These are phyloP conservation scores for Exsudoporus floridanus DNA, from an alignment of 1,284 basidiomycete species.

Conservation along the genomic window DNA sequence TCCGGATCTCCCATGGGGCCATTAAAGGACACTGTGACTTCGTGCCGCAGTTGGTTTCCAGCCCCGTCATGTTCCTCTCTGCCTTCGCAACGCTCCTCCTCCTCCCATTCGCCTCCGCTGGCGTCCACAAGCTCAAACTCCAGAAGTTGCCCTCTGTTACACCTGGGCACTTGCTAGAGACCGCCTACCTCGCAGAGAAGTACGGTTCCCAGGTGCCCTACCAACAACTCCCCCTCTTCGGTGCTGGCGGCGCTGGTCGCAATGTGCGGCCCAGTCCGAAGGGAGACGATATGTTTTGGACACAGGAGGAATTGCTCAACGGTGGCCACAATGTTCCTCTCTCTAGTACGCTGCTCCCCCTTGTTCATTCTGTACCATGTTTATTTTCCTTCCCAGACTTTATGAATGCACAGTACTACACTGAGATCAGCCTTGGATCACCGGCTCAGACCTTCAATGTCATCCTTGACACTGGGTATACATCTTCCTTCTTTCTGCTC, in stretches of 20 bases:
- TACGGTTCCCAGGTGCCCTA: slow-evolving; percentile 56
- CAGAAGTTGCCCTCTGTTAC: slow-evolving; percentile 71
- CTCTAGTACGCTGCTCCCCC: slow-evolving; percentile 63
- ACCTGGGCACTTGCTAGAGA: slow-evolving; percentile 69
- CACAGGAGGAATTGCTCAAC: slow-evolving; percentile 70
- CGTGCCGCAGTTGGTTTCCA: slow-evolving; percentile 29
- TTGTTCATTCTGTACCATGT: neutral
- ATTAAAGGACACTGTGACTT: slow-evolving; percentile 14
- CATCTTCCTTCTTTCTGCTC: neutral
- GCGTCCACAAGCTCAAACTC: slow-evolving; percentile 82
- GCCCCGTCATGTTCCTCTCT: slow-evolving; percentile 65
- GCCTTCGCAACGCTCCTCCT: slow-evolving; percentile 57
- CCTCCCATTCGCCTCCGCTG: slow-evolving; percentile 68
- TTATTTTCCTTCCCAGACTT: slow-evolving; percentile 60
- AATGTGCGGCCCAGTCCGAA: slow-evolving; percentile 52
- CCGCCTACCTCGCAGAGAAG: slow-evolving; percentile 84
- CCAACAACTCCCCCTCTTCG: slow-evolving; percentile 69
- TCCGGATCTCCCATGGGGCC: slow-evolving; percentile 14
- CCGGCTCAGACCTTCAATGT: slow-evolving; percentile 88
- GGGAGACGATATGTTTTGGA: slow-evolving; percentile 76
- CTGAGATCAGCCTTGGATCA: slow-evolving; percentile 81
- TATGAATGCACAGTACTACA: slow-evolving; percentile 97
- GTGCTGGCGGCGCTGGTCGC: slow-evolving; percentile 72
- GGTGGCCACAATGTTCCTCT: slow-evolving; percentile 90
- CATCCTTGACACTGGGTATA: slow-evolving; percentile 80